Percentiles rank a stretch among this genome's conserved stretches.
Evolutionary conservation across 495 filamentous ascomycete genomes (phyloP).

Genomic region (Penicillium egyptiacum): DNA sequence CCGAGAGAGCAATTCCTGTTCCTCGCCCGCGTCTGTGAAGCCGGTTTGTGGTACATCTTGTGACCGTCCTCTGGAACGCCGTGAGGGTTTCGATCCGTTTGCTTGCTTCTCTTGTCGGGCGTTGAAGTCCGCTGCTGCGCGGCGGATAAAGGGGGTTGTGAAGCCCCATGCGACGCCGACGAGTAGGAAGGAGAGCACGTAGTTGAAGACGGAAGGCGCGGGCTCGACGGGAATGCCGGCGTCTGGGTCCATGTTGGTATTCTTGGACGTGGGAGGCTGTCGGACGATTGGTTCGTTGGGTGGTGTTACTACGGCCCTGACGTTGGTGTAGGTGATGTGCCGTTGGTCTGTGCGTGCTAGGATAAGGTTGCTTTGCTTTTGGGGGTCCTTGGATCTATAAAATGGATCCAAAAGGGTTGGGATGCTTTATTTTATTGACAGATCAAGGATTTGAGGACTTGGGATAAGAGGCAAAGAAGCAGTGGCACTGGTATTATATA

Average conservation of each 20-base stretch:
- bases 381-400: background rate
- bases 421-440: background rate
- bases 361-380: constrained; percentile 3
- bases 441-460: background rate
- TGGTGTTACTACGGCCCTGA: background rate
- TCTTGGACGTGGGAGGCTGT: background rate
- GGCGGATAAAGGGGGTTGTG: constrained; percentile 59
- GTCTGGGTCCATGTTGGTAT: constrained; percentile 33
- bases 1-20: constrained; percentile 26
- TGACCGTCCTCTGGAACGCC: constrained; percentile 18
- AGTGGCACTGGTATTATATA: background rate
- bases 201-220: constrained; percentile 70
- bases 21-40: constrained; percentile 10
- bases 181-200: constrained; percentile 83
- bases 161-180: constrained; percentile 87
- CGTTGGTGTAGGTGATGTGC: background rate
- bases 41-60: background rate
- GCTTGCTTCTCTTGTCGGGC: constrained; percentile 44
- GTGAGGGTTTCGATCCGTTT: background rate
- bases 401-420: background rate
- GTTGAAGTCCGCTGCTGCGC: constrained; percentile 59
- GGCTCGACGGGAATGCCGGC: constrained; percentile 43
- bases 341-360: constrained; percentile 6
- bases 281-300: background rate
- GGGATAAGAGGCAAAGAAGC: too few species aligned